These are phyloP conservation scores for Phytophthora kernoviae DNA, from an alignment of 352 stramenopile genomes.

Conservation along the genomic window DNA sequence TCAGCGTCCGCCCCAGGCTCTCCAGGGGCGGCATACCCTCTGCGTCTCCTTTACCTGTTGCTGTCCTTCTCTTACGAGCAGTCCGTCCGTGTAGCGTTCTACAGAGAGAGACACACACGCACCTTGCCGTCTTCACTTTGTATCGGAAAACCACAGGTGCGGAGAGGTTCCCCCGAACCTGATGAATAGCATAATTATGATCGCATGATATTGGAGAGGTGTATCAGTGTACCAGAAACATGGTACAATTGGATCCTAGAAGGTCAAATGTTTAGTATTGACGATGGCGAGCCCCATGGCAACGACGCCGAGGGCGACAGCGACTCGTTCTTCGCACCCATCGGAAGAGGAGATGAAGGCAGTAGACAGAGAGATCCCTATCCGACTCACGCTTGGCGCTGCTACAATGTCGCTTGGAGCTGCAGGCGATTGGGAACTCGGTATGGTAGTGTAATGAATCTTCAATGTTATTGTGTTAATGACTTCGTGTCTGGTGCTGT, in stretches of 20 bases:
- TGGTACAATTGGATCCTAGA: constrained; percentile 5
- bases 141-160: constrained; percentile 1
- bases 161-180: neutral
- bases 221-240: neutral
- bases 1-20: constrained; percentile 22
- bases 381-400: constrained; percentile 61
- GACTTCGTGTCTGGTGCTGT: neutral
- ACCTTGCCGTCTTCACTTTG: neutral
- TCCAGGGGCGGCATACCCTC: constrained; percentile 29
- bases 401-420: constrained; percentile 50
- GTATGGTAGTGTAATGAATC: constrained; percentile 34
- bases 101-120: neutral
- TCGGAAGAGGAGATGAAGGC: constrained; percentile 22
- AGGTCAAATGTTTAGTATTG: constrained; percentile 2
- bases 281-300: constrained; percentile 16
- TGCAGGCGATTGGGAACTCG: constrained; percentile 66
- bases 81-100: neutral
- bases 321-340: constrained; percentile 4
- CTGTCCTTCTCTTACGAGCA: neutral
- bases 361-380: constrained; percentile 58
- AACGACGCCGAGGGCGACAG: neutral
- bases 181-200: neutral
- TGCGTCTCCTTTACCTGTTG: neutral
- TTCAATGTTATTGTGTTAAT: constrained; percentile 1
- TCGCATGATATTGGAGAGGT: neutral